Base-by-base conservation (phyloP, 352 stramenopile genomes). In the Blastocystis sp. region DNA sequence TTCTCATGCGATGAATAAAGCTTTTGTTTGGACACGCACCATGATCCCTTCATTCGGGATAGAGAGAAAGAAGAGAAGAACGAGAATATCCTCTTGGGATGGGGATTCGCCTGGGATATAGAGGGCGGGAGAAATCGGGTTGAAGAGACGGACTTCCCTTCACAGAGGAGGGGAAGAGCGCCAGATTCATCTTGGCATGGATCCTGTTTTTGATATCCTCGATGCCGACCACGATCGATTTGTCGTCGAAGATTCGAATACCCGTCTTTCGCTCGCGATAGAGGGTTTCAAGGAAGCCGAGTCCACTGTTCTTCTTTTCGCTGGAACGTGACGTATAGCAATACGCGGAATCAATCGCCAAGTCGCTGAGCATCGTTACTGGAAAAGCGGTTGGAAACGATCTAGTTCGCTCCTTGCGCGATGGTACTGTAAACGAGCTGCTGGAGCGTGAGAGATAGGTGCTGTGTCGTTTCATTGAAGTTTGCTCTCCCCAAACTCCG, bases 401-500 rank as follows among this genome's bases (percentile, higher is more conserved):
- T 67, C 50, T 62, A 29, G 16, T 69, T 67, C 37, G 51, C 59
- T 26, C 10, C 29, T 35, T 85, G 55, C 26, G 33, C n/a, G 74
- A 85, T 50, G 74, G 74, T 24, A 63, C 55, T 0, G 74, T 85
- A 85, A 19, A 55, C 26, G 31, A 16, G 1, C 50, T 66, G 33
- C 3, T 16, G 41, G 12, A 13, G 33, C 19, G 19, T 67, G 24
- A 67, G 0, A 60, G 19, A 24, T 85, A 85, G 74, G 35, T 85
- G 67, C 31, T 85, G 6, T 85, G 74, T 45, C 55, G 51, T 31
- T 24, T 85, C 24, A 39, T 85, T 69, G 74, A 85, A 31, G 70
- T 55, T 19, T 67, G 51, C 50, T 29, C 50, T 16, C 74, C 74
- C 31, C 13, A 50, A 37, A 62, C 60, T 9, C 33, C 67, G 31